phyloP scores from a whole-genome alignment of 2,329 filamentous ascomycete genomes.

The Mycosphaerella sp. region DNA sequence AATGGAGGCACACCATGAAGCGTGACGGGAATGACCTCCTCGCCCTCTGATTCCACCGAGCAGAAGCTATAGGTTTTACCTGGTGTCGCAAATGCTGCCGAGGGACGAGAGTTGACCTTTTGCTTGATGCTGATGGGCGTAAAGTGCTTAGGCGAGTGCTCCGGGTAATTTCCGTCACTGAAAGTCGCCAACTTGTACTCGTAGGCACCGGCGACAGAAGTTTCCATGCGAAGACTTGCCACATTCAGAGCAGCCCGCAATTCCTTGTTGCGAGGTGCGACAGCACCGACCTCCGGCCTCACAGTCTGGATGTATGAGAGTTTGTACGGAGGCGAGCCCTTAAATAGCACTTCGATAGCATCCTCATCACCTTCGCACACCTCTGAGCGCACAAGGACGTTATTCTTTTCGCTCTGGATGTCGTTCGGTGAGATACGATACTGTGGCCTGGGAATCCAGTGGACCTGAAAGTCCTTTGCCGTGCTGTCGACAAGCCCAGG shows the following conservation, averaged over 20 bases:
- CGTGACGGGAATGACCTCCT: slow-evolving; percentile 81
- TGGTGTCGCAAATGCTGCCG: slow-evolving; percentile 73
- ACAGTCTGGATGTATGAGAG: slow-evolving; percentile 75
- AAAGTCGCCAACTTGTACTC: slow-evolving; percentile 80
- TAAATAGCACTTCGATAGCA: slow-evolving; percentile 71
- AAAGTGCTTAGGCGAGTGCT: slow-evolving; percentile 61
- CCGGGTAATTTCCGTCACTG: slow-evolving; percentile 73
- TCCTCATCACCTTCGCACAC: slow-evolving; percentile 96
- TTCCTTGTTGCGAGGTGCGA: slow-evolving; percentile 58
- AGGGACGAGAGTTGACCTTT: slow-evolving; percentile 74
- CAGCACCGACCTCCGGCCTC: slow-evolving; percentile 60
- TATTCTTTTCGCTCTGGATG: slow-evolving; percentile 49
- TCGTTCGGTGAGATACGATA: slow-evolving; percentile 58
- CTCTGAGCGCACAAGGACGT: slow-evolving; percentile 64
- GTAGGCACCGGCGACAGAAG: slow-evolving; percentile 72
- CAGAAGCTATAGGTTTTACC: slow-evolving; percentile 96
- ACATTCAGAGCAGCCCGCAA: slow-evolving; percentile 71
- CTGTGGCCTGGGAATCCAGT: slow-evolving; percentile 77
- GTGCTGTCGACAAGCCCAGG: slow-evolving; percentile 71
- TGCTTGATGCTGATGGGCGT: slow-evolving; percentile 68
- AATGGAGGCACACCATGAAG: slow-evolving; percentile 83
- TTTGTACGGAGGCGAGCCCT: slow-evolving; percentile 73
- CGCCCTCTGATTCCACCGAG: slow-evolving; percentile 67
- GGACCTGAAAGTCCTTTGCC: slow-evolving; percentile 69
- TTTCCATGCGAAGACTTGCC: slow-evolving; percentile 80